Base-by-base conservation (phyloP, 805 yeast genomes). In the Saccharomycopsis sp. region DNA sequence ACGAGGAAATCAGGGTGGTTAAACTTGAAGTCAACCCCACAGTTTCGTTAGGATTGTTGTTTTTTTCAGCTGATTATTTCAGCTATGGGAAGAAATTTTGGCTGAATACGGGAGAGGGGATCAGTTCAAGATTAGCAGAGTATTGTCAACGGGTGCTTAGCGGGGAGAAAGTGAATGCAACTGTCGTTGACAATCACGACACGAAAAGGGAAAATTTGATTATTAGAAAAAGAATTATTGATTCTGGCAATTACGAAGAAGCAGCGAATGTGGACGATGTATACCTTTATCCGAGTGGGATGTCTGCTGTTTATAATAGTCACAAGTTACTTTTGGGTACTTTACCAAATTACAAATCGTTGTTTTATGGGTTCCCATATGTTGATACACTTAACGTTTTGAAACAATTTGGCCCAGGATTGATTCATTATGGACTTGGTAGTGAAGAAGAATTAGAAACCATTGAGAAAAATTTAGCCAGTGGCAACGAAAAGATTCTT, bases 21-120 rank as follows among this genome's bases (percentile, higher is more conserved):
- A 93, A 84, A 59, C 63, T 86, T n/a, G n/a, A n/a, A n/a, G n/a
- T n/a, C n/a, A n/a, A n/a, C n/a, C n/a, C n/a, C n/a, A 89, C 81
- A 54, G 76, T 88, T 11, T 74, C 75, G 33, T 75, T 90, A 44
- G 82, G 89, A 0, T 83, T 78, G 17, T 86, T 88, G n/a, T 80
- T 93, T 50, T 85, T 83, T 56, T 85, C 85, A 1, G 61, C 67
- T 1, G 66, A 68, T 2, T 78, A 72, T 47, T 78, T 70, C 51
- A 61, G 75, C 1, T 60, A 84, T 3, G 88, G 93, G 31, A 88
- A 86, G 59, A 78, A 78, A 55, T 93, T 86, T 64, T 93, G 98
- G 98, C 97, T 89, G 61, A 96, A 89, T 57, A 70, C 95, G 0
- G 99, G 99, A 21, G 97, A 90, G 61, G 96, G 96, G n/a, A 75